Evolutionary conservation across 2,329 filamentous ascomycete genomes (phyloP).

Genomic region (Colletotrichum zoysiae): DNA sequence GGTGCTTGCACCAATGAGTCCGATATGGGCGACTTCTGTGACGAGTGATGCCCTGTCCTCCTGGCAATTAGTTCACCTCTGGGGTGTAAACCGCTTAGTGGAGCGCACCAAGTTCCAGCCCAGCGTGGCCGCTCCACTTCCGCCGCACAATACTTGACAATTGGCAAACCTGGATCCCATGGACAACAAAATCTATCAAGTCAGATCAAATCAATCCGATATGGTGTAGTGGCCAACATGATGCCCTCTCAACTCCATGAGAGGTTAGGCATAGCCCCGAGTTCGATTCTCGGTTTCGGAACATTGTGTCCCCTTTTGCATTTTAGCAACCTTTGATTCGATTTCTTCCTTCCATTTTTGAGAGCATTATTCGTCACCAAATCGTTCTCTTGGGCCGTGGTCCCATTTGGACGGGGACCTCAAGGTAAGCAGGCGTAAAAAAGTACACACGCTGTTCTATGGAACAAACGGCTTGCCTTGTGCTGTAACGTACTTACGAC

Average conservation of each 20-base stretch:
- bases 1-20: too few relatives aligned
- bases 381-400: too few relatives aligned
- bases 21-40: neutral
- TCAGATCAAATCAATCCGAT: slow-evolving; percentile 16
- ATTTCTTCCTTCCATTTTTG: neutral
- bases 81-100: neutral
- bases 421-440: neutral
- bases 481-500: neutral
- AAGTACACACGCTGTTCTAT: neutral
- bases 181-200: neutral
- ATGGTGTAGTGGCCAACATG: slow-evolving; percentile 38
- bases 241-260: slow-evolving; percentile 18
- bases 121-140: neutral
- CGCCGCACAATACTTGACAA: neutral
- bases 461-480: too few relatives aligned
- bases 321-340: neutral
- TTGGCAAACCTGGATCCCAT: fast-evolving
- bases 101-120: slow-evolving; percentile 18
- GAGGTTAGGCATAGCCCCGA: slow-evolving; percentile 37
- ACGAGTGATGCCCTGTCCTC: neutral
- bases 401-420: neutral
- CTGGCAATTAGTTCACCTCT: neutral
- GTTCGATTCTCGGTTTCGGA: slow-evolving; percentile 37
- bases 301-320: neutral
- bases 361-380: neutral